phyloP scores from a whole-genome alignment of 305 asterid species.

The Solanum hybrid region DNA sequence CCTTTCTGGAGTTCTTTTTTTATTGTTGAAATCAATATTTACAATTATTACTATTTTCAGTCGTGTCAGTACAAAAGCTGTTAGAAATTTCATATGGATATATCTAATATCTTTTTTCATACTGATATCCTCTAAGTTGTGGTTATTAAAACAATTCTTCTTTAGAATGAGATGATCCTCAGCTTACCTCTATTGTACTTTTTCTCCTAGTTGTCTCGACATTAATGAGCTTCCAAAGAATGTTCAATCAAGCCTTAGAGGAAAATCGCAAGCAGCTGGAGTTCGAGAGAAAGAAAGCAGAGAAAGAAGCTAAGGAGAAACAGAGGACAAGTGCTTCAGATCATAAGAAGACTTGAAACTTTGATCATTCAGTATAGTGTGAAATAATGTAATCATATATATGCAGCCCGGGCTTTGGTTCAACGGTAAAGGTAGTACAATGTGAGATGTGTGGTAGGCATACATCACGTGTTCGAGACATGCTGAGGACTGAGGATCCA shows the following conservation, averaged over 20 bases:
- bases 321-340: constrained; percentile 9
- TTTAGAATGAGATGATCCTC: not conserved
- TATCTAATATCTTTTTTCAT: not conserved
- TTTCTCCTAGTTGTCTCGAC: constrained; percentile 59
- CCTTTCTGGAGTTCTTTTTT: not conserved
- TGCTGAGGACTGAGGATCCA: not conserved
- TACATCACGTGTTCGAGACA: not conserved
- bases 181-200: not conserved
- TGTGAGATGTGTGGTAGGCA: not conserved
- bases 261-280: constrained; percentile 76
- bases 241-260: constrained; percentile 53
- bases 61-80: not conserved
- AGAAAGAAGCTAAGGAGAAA: constrained; percentile 35
- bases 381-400: not conserved
- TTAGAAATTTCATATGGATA: not conserved
- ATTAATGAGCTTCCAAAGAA: constrained; percentile 60
- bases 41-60: not conserved
- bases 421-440: not conserved
- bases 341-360: not conserved
- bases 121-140: not conserved
- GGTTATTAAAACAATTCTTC: not conserved
- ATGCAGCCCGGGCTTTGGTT: not conserved
- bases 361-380: not conserved
- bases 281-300: constrained; percentile 63
- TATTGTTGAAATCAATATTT: not conserved